Evolutionary conservation across 1,139 yeast species (phyloP).

Genomic region (Eremothecium sinecaudum): DNA sequence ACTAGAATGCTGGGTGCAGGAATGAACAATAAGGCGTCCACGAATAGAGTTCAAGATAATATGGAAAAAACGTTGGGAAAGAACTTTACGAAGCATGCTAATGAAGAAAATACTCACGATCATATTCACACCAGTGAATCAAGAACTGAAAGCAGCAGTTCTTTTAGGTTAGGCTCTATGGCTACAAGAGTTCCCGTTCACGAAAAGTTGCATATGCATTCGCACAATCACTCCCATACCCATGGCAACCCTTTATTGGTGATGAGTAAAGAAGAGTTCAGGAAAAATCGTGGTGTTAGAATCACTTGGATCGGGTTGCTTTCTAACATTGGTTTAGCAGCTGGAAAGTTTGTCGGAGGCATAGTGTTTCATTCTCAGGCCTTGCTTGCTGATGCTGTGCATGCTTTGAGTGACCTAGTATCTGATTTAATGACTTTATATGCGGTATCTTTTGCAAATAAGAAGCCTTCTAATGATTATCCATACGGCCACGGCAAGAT

Average conservation of each 20-base stretch:
- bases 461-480: constrained; percentile 53
- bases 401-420: constrained; percentile 79
- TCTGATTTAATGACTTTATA: constrained; percentile 84
- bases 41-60: no score
- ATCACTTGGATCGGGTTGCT: constrained; percentile 87
- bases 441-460: constrained; percentile 71
- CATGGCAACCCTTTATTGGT: constrained; percentile 33
- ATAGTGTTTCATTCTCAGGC: constrained; percentile 90
- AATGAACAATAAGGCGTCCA: no score
- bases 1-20: no score
- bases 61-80: no score
- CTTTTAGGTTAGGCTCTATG: constrained; percentile 27
- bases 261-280: constrained; percentile 34
- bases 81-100: constrained; percentile 12
- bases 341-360: constrained; percentile 83
- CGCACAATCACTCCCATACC: constrained; percentile 31
- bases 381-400: constrained; percentile 86
- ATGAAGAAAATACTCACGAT: constrained; percentile 28
- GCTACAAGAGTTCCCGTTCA: constrained; percentile 10
- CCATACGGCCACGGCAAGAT: constrained; percentile 91
- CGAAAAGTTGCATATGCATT: constrained; percentile 30
- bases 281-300: constrained; percentile 74
- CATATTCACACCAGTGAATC: constrained; percentile 35
- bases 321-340: constrained; percentile 77
- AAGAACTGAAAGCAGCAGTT: constrained; percentile 34